Conservation (phyloP, 2,329 filamentous ascomycete species). For the Fusarium sp. region DNA sequence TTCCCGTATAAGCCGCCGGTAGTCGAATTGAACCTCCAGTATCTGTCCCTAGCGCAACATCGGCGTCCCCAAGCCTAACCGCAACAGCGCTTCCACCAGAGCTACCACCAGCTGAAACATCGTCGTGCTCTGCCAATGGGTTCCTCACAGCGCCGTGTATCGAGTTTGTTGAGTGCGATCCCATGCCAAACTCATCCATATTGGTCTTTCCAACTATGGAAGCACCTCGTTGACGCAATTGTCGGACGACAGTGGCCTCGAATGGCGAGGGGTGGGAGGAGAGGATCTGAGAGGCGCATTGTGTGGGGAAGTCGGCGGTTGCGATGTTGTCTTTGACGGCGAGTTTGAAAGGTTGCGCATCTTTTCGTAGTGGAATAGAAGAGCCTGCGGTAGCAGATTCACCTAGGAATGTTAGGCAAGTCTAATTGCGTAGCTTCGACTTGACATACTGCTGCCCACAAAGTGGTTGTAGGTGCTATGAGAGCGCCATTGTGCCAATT, state of each 20-base stretch:
- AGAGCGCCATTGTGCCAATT: constrained; percentile 41
- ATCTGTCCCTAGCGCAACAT: constrained; percentile 86
- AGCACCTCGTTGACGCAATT: constrained; percentile 73
- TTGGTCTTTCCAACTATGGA: constrained; percentile 84
- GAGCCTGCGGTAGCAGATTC: constrained; percentile 11
- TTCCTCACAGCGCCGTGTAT: constrained; percentile 74
- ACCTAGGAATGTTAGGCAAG: constrained; percentile 25
- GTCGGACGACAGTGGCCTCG: constrained; percentile 82
- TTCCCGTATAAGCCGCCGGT: constrained; percentile 87
- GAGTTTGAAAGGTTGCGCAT: constrained; percentile 56
- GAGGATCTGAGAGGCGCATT: constrained; percentile 84
- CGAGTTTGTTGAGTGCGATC: constrained; percentile 82
- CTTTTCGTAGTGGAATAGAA: constrained; percentile 31
- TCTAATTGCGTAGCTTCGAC: constrained; percentile 3
- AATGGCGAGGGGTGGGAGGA: constrained; percentile 79
- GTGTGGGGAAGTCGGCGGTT: constrained; percentile 75
- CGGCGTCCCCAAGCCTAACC: constrained; percentile 71
- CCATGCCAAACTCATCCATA: constrained; percentile 97
- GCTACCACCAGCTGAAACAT: constrained; percentile 83
- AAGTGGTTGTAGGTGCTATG: constrained; percentile 54
- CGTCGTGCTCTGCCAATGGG: constrained; percentile 51
- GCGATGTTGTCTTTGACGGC: constrained; percentile 85
- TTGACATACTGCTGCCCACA: constrained; percentile 46
- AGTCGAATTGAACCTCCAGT: constrained; percentile 91
- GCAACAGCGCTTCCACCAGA: constrained; percentile 94